Conservation (phyloP, 2,329 filamentous ascomycete species). For the Teratosphaeria pseudoeucalypti region DNA sequence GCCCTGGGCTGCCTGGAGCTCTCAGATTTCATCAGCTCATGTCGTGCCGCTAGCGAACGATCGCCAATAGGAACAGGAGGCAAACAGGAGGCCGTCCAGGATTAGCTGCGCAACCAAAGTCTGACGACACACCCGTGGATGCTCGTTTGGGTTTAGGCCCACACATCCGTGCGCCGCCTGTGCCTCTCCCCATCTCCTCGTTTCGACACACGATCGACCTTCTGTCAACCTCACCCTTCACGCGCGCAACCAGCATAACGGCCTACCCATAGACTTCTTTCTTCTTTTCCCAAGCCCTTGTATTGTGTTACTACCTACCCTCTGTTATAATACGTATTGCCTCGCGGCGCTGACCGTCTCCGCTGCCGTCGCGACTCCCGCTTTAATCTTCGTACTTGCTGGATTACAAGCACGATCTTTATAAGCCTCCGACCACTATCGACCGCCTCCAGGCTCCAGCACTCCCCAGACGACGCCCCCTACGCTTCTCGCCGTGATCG, state of each 20-base stretch:
- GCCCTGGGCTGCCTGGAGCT: neutral
- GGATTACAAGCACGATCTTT: conserved; percentile 3
- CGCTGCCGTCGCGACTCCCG: neutral
- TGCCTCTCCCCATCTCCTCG: neutral
- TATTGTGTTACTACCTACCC: conserved; percentile 16
- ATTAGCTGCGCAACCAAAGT: neutral
- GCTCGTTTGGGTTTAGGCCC: conserved; percentile 1
- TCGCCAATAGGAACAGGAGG: neutral
- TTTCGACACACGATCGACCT: neutral
- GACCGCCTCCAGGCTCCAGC: neutral
- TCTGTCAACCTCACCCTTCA: neutral
- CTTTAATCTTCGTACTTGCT: conserved; percentile 9
- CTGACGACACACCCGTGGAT: neutral
- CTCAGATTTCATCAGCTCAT: neutral
- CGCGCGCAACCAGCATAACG: neutral
- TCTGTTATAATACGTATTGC: conserved; percentile 6
- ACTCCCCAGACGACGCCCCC: neutral
- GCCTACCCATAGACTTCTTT: conserved; percentile 3
- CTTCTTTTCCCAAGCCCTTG: conserved; percentile 5
- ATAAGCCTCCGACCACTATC: neutral
- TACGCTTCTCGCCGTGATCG: neutral
- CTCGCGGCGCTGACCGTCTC: conserved; percentile 3
- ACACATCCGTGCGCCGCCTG: neutral
- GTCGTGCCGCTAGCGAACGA: neutral
- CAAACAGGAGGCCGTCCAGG: neutral